phyloP scores from a whole-genome alignment of 1,139 yeast genomes.

The Yamadazyma diospyri region DNA sequence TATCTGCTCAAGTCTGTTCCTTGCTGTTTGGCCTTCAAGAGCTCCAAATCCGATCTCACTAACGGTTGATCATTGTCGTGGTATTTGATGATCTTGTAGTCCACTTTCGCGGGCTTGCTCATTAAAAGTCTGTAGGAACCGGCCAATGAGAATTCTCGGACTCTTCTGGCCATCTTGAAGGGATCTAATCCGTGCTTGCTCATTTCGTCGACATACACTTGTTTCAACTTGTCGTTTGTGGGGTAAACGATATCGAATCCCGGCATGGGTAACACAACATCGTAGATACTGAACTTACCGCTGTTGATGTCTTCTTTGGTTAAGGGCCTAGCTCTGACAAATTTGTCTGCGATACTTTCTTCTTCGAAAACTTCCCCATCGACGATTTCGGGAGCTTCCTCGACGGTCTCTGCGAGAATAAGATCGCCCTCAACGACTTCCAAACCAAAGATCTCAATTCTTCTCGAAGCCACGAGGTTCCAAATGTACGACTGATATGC shows the following conservation, averaged over 20 bases:
- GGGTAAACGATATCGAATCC: slow-evolving; percentile 91
- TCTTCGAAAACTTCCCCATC: slow-evolving; percentile 55
- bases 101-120: slow-evolving; percentile 61
- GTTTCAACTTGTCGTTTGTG: slow-evolving; percentile 52
- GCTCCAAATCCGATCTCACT: slow-evolving; percentile 78
- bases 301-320: slow-evolving; percentile 68
- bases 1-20: slow-evolving; percentile 19
- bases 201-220: slow-evolving; percentile 74
- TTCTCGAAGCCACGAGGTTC: slow-evolving; percentile 81
- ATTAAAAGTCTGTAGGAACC: slow-evolving; percentile 86
- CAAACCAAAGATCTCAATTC: slow-evolving; percentile 70
- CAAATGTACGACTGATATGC: slow-evolving; percentile 96
- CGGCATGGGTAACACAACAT: slow-evolving; percentile 89
- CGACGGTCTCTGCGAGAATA: slow-evolving; percentile 42
- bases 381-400: slow-evolving; percentile 26
- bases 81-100: slow-evolving; percentile 64
- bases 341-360: slow-evolving; percentile 55
- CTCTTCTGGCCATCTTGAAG: slow-evolving; percentile 74
- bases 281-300: slow-evolving; percentile 65
- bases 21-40: slow-evolving; percentile 45
- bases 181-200: slow-evolving; percentile 80
- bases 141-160: slow-evolving; percentile 84
- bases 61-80: slow-evolving; percentile 62
- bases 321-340: slow-evolving; percentile 62
- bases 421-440: slow-evolving; percentile 79